Percentiles rank a stretch among this genome's conserved stretches.
Evolutionary conservation across 352 stramenopile genomes (phyloP).

Genomic region (Thalassiosira exigua): DNA sequence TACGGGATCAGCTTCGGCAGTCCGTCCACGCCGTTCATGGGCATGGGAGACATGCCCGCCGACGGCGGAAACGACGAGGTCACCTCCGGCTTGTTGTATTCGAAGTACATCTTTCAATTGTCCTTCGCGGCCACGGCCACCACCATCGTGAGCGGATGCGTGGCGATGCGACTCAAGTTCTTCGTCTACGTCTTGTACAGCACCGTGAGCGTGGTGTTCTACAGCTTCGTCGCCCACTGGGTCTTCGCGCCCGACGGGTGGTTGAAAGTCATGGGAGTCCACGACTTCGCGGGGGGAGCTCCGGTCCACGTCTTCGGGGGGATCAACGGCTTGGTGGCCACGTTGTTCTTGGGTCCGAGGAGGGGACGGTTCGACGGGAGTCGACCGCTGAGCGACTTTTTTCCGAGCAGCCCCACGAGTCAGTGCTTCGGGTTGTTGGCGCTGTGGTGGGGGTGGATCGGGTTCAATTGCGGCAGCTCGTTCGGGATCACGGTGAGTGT

Average conservation of each 20-base stretch:
- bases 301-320: constrained; percentile 73
- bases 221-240: constrained; percentile 78
- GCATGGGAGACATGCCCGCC: constrained; percentile 4
- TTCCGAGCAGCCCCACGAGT: constrained; percentile 6
- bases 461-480: constrained; percentile 54
- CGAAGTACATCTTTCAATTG: constrained; percentile 72
- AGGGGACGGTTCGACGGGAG: constrained; percentile 55
- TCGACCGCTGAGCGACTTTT: constrained; percentile 2
- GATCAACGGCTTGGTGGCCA: constrained; percentile 56
- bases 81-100: not conserved
- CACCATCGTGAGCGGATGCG: constrained; percentile 82
- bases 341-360: constrained; percentile 60
- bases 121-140: constrained; percentile 80
- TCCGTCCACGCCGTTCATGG: not conserved
- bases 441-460: constrained; percentile 51
- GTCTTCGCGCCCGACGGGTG: constrained; percentile 60
- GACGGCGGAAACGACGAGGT: not conserved
- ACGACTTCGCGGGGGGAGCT: constrained; percentile 76
- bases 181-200: constrained; percentile 70
- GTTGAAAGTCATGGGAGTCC: constrained; percentile 43
- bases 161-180: constrained; percentile 45
- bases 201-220: constrained; percentile 72
- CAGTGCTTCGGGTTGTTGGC: constrained; percentile 37
- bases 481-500: constrained; percentile 65
- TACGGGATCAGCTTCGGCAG: constrained; percentile 65